These are phyloP conservation scores for Kodamaea leandrae DNA, from an alignment of 805 yeast species.

Conservation along the genomic window DNA sequence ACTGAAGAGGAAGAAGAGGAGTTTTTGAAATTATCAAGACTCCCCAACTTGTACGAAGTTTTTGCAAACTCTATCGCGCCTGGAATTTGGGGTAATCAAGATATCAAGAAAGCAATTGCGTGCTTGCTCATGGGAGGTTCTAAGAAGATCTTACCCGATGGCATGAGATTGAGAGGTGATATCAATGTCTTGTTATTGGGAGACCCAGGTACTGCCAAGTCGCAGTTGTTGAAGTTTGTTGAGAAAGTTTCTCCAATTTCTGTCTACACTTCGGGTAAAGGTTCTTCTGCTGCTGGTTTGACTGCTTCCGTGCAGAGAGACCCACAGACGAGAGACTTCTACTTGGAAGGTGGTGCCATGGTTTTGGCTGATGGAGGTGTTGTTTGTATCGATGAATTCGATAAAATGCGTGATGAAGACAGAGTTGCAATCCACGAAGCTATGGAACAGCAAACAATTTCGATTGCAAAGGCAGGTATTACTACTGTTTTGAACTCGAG, in stretches of 20 bases:
- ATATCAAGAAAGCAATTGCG: constrained; percentile 89
- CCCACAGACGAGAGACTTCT: constrained; percentile 81
- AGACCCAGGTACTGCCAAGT: constrained; percentile 99
- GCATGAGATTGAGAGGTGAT: constrained; percentile 96
- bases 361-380: constrained; percentile 99
- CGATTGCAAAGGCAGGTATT: constrained; percentile 98
- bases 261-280: constrained; percentile 97
- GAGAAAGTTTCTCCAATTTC: constrained; percentile 94
- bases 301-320: constrained; percentile 98
- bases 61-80: constrained; percentile 92
- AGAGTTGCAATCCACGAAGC: constrained; percentile 99
- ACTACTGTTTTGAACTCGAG: constrained; percentile 95
- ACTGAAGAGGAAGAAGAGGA: constrained; percentile 94
- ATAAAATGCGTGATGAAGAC: constrained; percentile 98
- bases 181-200: constrained; percentile 90
- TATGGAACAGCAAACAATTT: constrained; percentile 99
- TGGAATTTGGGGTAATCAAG: constrained; percentile 89
- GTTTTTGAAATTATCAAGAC: constrained; percentile 73
- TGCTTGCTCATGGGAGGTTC: constrained; percentile 95
- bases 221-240: constrained; percentile 91
- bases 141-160: constrained; percentile 87
- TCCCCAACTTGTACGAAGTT: constrained; percentile 81
- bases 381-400: constrained; percentile 98
- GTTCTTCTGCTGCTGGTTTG: constrained; percentile 99
- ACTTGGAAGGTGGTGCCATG: constrained; percentile 99